A percentile compares a stretch with the other conserved stretches of the same genome.
phyloP scores from a whole-genome alignment of 2,329 filamentous ascomycete species.

The Bipolaris gigantea region DNA sequence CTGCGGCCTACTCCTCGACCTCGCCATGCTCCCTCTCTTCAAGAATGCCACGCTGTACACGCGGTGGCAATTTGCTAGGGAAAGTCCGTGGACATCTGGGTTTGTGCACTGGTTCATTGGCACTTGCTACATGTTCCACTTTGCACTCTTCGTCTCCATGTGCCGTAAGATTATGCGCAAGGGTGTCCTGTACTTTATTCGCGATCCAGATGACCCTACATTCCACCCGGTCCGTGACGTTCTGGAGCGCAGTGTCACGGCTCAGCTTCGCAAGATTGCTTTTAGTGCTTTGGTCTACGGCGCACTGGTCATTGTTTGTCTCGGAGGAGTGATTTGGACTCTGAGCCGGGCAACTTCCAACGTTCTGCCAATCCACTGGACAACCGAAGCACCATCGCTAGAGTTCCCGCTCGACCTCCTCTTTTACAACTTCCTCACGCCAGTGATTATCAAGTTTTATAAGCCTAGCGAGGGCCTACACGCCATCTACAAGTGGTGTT shows the following conservation, averaged over 20 bases:
- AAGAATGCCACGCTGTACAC: conserved; percentile 76
- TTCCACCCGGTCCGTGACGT: conserved; percentile 98
- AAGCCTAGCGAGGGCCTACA: conserved; percentile 84
- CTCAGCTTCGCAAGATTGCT: conserved; percentile 91
- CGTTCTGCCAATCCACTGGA: conserved; percentile 90
- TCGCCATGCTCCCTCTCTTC: conserved; percentile 87
- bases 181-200: conserved; percentile 95
- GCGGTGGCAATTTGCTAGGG: conserved; percentile 74
- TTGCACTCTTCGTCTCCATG: conserved; percentile 97
- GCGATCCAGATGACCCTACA: conserved; percentile 95
- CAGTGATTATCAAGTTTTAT: conserved; percentile 79
- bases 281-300: conserved; percentile 97
- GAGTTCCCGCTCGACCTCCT: conserved; percentile 94
- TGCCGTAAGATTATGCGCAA: conserved; percentile 96
- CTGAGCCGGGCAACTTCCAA: conserved; percentile 67
- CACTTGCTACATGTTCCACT: conserved; percentile 99
- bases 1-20: conserved; percentile 86
- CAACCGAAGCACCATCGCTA: conserved; percentile 85
- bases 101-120: conserved; percentile 99
- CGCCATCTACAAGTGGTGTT: conserved; percentile 93
- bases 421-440: conserved; percentile 97
- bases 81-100: conserved; percentile 82
- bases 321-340: conserved; percentile 96
- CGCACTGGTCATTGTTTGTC: conserved; percentile 84
- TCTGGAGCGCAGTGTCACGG: conserved; percentile 86